These are phyloP conservation scores for Trichosanthes truncata DNA, from an alignment of 306 rosid species.

Conservation along the genomic window DNA sequence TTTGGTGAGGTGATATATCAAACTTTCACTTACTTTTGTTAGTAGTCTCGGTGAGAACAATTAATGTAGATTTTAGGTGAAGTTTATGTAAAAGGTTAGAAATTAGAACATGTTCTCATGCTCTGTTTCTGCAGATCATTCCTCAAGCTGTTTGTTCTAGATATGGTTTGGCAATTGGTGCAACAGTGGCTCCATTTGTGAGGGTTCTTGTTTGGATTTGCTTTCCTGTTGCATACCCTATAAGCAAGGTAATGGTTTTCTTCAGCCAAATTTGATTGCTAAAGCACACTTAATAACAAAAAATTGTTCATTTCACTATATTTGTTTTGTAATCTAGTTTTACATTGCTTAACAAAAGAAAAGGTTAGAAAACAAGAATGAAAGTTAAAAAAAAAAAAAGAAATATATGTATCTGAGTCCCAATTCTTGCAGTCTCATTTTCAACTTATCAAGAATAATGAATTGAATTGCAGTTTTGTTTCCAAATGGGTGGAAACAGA, in stretches of 20 bases:
- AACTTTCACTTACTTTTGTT: background rate
- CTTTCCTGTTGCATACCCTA: conserved; percentile 60
- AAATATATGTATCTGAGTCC: background rate
- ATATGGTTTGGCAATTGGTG: conserved; percentile 68
- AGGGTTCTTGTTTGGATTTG: conserved; percentile 63
- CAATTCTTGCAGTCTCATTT: background rate
- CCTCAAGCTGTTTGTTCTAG: conserved; percentile 70
- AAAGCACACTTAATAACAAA: background rate
- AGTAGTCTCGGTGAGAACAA: background rate
- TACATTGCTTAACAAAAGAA: background rate
- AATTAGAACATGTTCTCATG: background rate
- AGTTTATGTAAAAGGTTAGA: background rate
- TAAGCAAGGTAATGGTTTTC: conserved; percentile 54
- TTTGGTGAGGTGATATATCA: conserved; percentile 51
- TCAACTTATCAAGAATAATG: background rate
- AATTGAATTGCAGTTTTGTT: background rate
- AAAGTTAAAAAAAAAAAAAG: background rate
- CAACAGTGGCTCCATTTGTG: conserved; percentile 57
- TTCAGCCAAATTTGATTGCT: background rate
- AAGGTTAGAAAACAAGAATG: background rate
- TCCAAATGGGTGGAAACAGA: background rate
- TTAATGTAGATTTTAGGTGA: background rate
- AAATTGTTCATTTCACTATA: background rate
- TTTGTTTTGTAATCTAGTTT: background rate
- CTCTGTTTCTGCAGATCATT: conserved; percentile 35